Evolutionary conservation across 352 stramenopile genomes (phyloP).

Genomic region (Saprolegnia parasitica): DNA sequence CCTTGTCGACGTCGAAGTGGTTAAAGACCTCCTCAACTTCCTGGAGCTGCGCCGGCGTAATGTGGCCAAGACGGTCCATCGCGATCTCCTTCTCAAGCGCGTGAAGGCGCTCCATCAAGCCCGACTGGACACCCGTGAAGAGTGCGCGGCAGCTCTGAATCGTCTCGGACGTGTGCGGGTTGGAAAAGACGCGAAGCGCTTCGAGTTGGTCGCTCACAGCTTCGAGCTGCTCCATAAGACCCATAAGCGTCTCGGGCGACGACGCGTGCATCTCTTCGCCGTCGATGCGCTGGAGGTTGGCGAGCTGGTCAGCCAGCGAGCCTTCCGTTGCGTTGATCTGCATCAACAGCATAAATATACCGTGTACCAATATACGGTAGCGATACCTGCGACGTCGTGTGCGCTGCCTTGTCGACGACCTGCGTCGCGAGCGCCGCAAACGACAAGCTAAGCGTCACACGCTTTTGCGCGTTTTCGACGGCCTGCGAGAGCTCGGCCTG

Average conservation of each 20-base stretch:
- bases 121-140: slow-evolving; percentile 75
- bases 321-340: slow-evolving; percentile 75
- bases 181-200: slow-evolving; percentile 77
- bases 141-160: slow-evolving; percentile 82
- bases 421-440: slow-evolving; percentile 67
- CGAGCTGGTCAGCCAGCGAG: slow-evolving; percentile 68
- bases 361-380: background rate
- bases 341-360: slow-evolving; percentile 32
- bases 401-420: slow-evolving; percentile 70
- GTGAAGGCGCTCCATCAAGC: slow-evolving; percentile 78
- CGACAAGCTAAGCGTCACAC: slow-evolving; percentile 66
- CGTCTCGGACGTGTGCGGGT: slow-evolving; percentile 87
- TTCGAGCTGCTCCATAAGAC: slow-evolving; percentile 82
- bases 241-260: slow-evolving; percentile 38
- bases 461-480: slow-evolving; percentile 66
- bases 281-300: slow-evolving; percentile 31
- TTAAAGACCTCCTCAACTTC: slow-evolving; percentile 90
- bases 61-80: slow-evolving; percentile 74
- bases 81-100: slow-evolving; percentile 86
- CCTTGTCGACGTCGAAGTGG: slow-evolving; percentile 86
- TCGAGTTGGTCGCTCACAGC: slow-evolving; percentile 78
- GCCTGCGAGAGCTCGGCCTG: slow-evolving; percentile 69
- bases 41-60: slow-evolving; percentile 74
- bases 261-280: slow-evolving; percentile 16
- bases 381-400: slow-evolving; percentile 39